A percentile compares a stretch with the other conserved stretches of the same genome.
These are phyloP conservation scores for Drechslerella dactyloides DNA, from an alignment of 2,329 filamentous ascomycete genomes.

Conservation along the genomic window DNA sequence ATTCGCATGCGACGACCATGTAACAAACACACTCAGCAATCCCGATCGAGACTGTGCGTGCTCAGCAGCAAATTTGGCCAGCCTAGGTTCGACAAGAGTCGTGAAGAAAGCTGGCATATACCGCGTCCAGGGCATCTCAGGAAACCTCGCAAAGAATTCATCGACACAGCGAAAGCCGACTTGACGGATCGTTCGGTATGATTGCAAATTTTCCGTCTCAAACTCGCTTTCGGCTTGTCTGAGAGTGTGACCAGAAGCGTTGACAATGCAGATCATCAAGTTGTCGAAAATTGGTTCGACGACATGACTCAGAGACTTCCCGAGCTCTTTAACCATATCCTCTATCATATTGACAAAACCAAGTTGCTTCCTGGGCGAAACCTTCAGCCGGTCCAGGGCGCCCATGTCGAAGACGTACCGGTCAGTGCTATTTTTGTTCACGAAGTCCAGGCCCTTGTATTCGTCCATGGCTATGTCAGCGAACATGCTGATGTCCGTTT, in stretches of 20 bases:
- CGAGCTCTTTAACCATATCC: constrained; percentile 82
- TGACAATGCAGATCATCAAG: constrained; percentile 68
- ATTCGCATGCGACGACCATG: constrained; percentile 74
- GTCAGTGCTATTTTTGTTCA: constrained; percentile 63
- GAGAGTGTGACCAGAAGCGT: constrained; percentile 66
- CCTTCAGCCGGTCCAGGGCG: constrained; percentile 65
- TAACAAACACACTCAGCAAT: constrained; percentile 77
- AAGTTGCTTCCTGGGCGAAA: constrained; percentile 78
- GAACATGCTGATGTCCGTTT: constrained; percentile 78
- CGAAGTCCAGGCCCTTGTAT: constrained; percentile 67
- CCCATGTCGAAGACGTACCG: constrained; percentile 54
- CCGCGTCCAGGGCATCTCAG: constrained; percentile 72
- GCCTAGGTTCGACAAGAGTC: constrained; percentile 76
- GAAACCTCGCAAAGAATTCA: constrained; percentile 75
- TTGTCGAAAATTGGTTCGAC: constrained; percentile 76
- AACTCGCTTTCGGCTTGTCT: constrained; percentile 57
- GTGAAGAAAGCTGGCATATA: constrained; percentile 75
- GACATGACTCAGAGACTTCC: constrained; percentile 72
- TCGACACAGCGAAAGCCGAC: constrained; percentile 82
- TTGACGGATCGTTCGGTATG: constrained; percentile 67
- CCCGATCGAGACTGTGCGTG: constrained; percentile 89
- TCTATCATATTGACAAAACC: constrained; percentile 92
- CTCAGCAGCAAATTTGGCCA: constrained; percentile 80
- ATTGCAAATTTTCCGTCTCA: constrained; percentile 40
- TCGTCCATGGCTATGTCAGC: constrained; percentile 79